Conservation (phyloP, 2,329 filamentous ascomycete genomes). For the Tolypocladium endophyticum region DNA sequence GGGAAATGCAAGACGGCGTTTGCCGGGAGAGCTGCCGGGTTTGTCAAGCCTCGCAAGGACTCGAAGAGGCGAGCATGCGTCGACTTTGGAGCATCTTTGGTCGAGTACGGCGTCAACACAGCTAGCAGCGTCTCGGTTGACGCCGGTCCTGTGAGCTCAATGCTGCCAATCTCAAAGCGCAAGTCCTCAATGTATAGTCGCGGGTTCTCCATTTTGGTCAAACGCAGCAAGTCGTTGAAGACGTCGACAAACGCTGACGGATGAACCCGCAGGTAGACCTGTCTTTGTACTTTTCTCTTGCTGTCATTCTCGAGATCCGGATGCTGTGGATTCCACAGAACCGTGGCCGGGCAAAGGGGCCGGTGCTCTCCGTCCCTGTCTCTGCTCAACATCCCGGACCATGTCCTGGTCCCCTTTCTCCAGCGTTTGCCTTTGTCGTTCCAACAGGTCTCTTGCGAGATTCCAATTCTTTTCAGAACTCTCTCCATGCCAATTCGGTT, state of each 20-base stretch:
- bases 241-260: constrained; percentile 67
- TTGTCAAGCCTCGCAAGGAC: constrained; percentile 48
- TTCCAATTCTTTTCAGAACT: constrained; percentile 55
- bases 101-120: constrained; percentile 46
- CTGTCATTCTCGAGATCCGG: constrained; percentile 12
- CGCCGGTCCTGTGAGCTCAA: constrained; percentile 53
- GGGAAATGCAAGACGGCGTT: constrained; percentile 64
- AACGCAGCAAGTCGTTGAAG: constrained; percentile 51
- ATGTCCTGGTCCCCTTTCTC: constrained; percentile 43
- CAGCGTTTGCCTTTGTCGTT: constrained; percentile 57
- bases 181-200: constrained; percentile 56
- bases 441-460: constrained; percentile 51
- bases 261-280: constrained; percentile 65
- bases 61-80: constrained; percentile 38
- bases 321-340: constrained; percentile 60
- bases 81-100: constrained; percentile 13
- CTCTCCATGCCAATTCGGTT: constrained; percentile 50
- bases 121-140: constrained; percentile 69
- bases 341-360: constrained; percentile 60
- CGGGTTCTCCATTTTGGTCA: constrained; percentile 50
- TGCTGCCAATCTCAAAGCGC: constrained; percentile 55
- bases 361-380: constrained; percentile 40
- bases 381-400: constrained; percentile 39
- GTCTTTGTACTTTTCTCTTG: constrained; percentile 19
- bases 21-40: constrained; percentile 57